Percentiles rank a stretch among this genome's conserved stretches.
Conservation (phyloP, 805 yeast species). For the Priceomyces medius region DNA sequence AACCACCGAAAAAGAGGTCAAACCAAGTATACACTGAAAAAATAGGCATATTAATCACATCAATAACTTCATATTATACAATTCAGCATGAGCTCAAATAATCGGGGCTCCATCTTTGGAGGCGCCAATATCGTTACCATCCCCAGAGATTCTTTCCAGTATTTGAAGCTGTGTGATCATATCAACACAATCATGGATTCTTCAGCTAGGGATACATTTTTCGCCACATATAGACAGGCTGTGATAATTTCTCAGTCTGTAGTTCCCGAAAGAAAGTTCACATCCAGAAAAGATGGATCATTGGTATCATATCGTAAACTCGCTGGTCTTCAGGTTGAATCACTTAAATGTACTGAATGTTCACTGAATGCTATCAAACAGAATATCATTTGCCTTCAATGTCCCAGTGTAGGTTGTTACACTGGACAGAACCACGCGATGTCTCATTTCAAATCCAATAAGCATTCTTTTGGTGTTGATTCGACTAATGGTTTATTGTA, state of each 20-base stretch:
- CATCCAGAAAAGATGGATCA: slow-evolving; percentile 36
- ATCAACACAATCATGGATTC: slow-evolving; percentile 47
- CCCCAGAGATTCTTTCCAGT: slow-evolving; percentile 1
- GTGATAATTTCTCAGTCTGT: slow-evolving; percentile 44
- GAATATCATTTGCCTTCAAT: slow-evolving; percentile 68
- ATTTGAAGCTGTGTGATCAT: slow-evolving; percentile 49
- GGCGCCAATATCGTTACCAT: neutral
- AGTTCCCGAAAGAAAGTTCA: slow-evolving; percentile 26
- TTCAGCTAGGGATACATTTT: slow-evolving; percentile 48
- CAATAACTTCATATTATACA: no score
- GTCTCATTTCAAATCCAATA: slow-evolving; percentile 30
- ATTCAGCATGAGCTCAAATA: slow-evolving; percentile 1
- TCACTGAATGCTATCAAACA: slow-evolving; percentile 36
- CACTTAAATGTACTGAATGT: slow-evolving; percentile 55
- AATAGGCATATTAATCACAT: no score
- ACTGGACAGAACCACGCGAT: slow-evolving; percentile 35
- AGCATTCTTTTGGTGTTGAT: slow-evolving; percentile 53
- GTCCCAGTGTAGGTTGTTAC: slow-evolving; percentile 75
- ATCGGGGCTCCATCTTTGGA: neutral
- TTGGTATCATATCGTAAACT: slow-evolving; percentile 38
- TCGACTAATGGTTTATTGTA: slow-evolving; percentile 64
- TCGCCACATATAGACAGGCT: slow-evolving; percentile 52
- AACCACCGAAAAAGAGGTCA: no score
- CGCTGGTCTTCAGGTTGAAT: slow-evolving; percentile 39
- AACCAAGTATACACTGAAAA: no score